Conservation (phyloP, 2,329 filamentous ascomycete species). For the Fusarium buharicum region DNA sequence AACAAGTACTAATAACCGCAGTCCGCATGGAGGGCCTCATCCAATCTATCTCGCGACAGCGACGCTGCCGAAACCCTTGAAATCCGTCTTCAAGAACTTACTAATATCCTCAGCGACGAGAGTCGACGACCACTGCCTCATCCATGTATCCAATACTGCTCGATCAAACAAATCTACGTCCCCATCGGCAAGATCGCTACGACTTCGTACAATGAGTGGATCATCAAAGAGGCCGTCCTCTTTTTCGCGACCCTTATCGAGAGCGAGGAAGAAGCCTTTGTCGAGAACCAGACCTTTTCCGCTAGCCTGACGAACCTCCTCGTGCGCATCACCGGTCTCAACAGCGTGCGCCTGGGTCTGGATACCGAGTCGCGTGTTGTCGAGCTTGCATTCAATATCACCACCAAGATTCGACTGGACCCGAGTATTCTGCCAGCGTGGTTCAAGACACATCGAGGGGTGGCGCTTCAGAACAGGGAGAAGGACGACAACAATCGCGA, state of each 20-base stretch:
- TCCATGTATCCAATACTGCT: constrained; percentile 88
- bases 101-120: constrained; percentile 85
- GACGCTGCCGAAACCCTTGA: constrained; percentile 72
- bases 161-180: constrained; percentile 87
- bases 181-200: constrained; percentile 90
- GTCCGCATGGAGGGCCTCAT: constrained; percentile 68
- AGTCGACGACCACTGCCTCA: constrained; percentile 88
- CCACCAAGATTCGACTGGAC: constrained; percentile 92
- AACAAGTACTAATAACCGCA: constrained; percentile 46
- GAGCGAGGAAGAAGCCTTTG: constrained; percentile 94
- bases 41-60: constrained; percentile 68
- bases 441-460: constrained; percentile 74
- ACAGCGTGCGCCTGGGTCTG: constrained; percentile 76
- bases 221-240: constrained; percentile 84
- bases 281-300: constrained; percentile 87
- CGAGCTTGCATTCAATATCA: constrained; percentile 93
- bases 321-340: constrained; percentile 78
- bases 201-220: constrained; percentile 83
- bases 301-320: constrained; percentile 88
- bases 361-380: constrained; percentile 91
- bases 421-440: constrained; percentile 88
- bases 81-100: constrained; percentile 70
- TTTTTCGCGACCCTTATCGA: constrained; percentile 94
- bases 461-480: constrained; percentile 49
- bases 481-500: constrained; percentile 71